Base-by-base conservation (phyloP, 2,329 filamentous ascomycete genomes). In the Fusarium siculi region DNA sequence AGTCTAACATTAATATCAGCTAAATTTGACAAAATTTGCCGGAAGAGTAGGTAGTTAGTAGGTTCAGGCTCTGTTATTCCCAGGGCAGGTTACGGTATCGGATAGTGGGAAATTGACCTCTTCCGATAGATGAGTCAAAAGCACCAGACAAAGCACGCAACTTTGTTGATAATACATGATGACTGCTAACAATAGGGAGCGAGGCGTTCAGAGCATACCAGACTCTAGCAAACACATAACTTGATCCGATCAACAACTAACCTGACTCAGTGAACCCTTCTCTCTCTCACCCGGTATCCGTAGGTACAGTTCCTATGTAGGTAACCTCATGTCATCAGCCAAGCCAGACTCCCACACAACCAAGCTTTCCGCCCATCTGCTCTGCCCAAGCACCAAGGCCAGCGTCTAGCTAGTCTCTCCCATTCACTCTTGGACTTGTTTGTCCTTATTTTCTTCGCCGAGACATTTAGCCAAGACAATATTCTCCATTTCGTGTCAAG, bases 351-450 rank as follows among this genome's bases (percentile, higher is more conserved):
- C 50, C 70, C 63, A 71, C 74, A 68, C 73, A 62, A 76, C 68
- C 74, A 70, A 78, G 76, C 76, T 77, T 77, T 78, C 74, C 74
- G 68, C 70, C 28, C 28, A 30, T 30, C 28, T 30, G 28, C 9
- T 30, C 28, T 30, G 28, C 28, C 73, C 42, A 43, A 23, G 40
- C 40, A 23, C 43, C 25, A 28, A 47, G 44, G 6, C 58, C 47
- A 37, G 40, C 23, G 39, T 23, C 47, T 40, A 30, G 28, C 47
- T 40, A 30, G 28, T 10, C 28, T 30, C 42, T 37, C 32, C 32
- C 23, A 16, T 19, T 32, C 34, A 18, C 50, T 39, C 34, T 18
- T 30, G 28, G 28, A 30, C 28, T 30, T 60, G 21, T 39, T 47
- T 40, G 40, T 47, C 66, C 65, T 69, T 53, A 16, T 53, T 43